phyloP scores from a whole-genome alignment of 2,329 filamentous ascomycete genomes.

The Fusarium secorum region DNA sequence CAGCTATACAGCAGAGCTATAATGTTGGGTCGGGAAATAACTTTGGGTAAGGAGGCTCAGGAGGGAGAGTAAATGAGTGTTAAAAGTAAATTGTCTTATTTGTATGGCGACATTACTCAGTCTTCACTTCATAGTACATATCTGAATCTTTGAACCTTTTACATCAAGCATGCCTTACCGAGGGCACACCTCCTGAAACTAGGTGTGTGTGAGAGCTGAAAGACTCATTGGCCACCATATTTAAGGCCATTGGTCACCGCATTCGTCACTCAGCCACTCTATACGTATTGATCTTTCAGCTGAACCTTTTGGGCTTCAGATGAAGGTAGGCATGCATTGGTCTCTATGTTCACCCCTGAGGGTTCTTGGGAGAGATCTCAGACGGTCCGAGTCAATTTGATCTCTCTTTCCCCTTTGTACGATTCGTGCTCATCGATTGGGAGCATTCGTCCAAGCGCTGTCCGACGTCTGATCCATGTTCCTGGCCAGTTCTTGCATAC shows the following conservation, averaged over 20 bases:
- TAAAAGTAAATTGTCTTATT: too few relatives aligned
- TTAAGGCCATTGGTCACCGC: background rate
- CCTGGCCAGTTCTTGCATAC: fast-evolving
- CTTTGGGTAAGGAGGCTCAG: too few relatives aligned
- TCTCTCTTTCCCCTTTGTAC: background rate
- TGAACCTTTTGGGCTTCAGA: background rate
- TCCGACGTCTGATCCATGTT: background rate
- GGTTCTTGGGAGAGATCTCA: background rate
- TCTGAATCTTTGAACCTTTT: background rate
- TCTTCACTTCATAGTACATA: background rate
- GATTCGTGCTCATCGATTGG: background rate
- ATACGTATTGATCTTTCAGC: background rate
- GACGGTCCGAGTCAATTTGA: background rate
- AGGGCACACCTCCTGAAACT: background rate
- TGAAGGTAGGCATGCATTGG: background rate
- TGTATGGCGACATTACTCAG: too few relatives aligned
- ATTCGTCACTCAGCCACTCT: background rate
- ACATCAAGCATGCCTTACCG: background rate
- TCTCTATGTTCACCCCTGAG: background rate
- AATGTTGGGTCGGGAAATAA: too few relatives aligned
- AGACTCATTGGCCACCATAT: background rate
- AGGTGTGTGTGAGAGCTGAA: background rate
- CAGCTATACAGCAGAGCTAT: too few relatives aligned
- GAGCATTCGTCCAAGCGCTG: background rate
- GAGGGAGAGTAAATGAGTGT: background rate